phyloP scores from a whole-genome alignment of 495 filamentous ascomycete species.

The Penicillium egyptiacum region DNA sequence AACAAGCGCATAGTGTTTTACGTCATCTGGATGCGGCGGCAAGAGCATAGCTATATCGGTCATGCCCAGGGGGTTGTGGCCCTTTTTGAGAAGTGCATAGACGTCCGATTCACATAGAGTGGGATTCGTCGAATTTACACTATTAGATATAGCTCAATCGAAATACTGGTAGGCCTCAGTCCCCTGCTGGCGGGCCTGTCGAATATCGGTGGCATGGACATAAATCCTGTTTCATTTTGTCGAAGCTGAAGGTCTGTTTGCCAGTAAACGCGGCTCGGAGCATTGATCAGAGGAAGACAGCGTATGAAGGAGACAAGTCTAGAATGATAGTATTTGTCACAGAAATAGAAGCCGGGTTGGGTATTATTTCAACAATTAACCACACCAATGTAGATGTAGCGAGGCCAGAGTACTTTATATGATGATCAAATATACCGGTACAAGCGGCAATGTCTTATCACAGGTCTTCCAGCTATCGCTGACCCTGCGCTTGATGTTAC shows the following conservation, averaged over 20 bases:
- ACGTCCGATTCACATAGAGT: no score
- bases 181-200: no score
- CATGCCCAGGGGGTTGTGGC: background rate
- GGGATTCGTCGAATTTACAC: no score
- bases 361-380: background rate
- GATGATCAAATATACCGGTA: background rate
- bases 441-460: background rate
- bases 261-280: no score
- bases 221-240: no score
- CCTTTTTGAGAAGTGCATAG: background rate
- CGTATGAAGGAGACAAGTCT: no score
- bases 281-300: no score
- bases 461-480: background rate
- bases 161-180: no score
- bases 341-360: background rate
- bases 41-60: background rate
- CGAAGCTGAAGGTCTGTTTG: no score
- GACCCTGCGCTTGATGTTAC: background rate
- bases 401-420: background rate
- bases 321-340: background rate
- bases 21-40: background rate
- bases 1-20: background rate
- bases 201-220: no score
- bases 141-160: no score
- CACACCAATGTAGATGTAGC: background rate